phyloP scores from a whole-genome alignment of 1,139 yeast genomes.

The Zygoascus hellenicus region DNA sequence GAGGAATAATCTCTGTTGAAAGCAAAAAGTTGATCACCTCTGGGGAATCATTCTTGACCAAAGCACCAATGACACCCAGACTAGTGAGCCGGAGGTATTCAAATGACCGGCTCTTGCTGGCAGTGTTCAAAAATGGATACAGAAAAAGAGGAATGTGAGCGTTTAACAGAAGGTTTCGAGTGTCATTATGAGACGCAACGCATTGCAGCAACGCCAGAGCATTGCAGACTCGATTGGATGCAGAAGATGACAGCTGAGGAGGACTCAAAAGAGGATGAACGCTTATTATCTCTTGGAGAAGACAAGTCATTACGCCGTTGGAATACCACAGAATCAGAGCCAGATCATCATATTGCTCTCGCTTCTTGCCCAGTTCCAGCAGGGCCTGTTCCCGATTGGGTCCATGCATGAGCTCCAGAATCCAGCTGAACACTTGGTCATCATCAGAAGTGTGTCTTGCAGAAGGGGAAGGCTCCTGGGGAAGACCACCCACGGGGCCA shows the following conservation, averaged over 20 bases:
- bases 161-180: slow-evolving; percentile 73
- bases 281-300: slow-evolving; percentile 80
- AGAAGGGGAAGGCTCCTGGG: background rate
- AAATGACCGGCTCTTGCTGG: slow-evolving; percentile 85
- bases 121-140: slow-evolving; percentile 89
- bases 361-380: slow-evolving; percentile 82
- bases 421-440: slow-evolving; percentile 86
- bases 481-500: slow-evolving; percentile 2
- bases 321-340: slow-evolving; percentile 94
- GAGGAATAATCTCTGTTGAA: slow-evolving; percentile 91
- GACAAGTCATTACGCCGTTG: slow-evolving; percentile 91
- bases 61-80: slow-evolving; percentile 93
- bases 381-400: slow-evolving; percentile 89
- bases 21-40: slow-evolving; percentile 87
- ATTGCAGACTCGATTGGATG: slow-evolving; percentile 92
- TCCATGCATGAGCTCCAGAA: slow-evolving; percentile 81
- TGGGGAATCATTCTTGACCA: slow-evolving; percentile 92
- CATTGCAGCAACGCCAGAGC: slow-evolving; percentile 93
- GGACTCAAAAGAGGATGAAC: slow-evolving; percentile 89
- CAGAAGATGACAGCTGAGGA: slow-evolving; percentile 75
- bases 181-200: slow-evolving; percentile 91
- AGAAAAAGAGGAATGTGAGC: slow-evolving; percentile 90
- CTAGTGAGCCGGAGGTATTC: slow-evolving; percentile 90
- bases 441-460: slow-evolving; percentile 61
- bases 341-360: slow-evolving; percentile 91